A percentile compares a stretch with the other conserved stretches of the same genome.
phyloP scores from a whole-genome alignment of 331 rosid genomes.

The Erythrophleum ivorense region DNA sequence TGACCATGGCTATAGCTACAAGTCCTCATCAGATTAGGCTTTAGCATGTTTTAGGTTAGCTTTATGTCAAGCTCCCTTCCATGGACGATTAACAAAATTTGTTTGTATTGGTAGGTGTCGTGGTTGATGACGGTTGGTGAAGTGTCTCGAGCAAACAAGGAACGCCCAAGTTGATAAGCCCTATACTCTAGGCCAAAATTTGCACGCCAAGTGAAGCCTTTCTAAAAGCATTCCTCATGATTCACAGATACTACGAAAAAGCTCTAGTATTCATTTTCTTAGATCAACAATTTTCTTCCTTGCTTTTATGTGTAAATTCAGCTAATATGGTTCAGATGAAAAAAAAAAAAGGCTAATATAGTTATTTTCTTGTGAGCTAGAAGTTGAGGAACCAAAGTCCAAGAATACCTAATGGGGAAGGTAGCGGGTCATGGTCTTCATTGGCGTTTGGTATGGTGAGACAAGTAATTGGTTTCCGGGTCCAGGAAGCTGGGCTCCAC shows the following conservation, averaged over 20 bases:
- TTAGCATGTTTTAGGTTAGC: slow-evolving; percentile 15
- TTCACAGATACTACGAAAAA: not conserved
- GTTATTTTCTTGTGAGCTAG: too few relatives aligned
- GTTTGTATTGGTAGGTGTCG: slow-evolving; percentile 16
- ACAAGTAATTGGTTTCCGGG: slow-evolving; percentile 28
- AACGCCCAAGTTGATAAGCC: slow-evolving; percentile 29
- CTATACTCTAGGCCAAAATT: slow-evolving; percentile 41
- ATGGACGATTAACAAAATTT: slow-evolving; percentile 14
- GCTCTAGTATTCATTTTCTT: not conserved
- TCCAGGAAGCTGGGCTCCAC: slow-evolving; percentile 28
- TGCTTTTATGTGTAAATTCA: not conserved
- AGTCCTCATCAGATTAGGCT: slow-evolving; percentile 40
- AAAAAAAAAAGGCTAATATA: too few relatives aligned
- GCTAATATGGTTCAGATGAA: too few relatives aligned
- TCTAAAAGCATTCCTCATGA: slow-evolving; percentile 22
- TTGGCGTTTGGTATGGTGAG: slow-evolving; percentile 1
- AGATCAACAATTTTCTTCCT: not conserved
- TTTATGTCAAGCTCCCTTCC: slow-evolving; percentile 32
- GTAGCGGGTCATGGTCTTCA: slow-evolving; percentile 2
- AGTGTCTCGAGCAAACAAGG: slow-evolving; percentile 39
- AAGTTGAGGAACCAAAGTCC: not conserved
- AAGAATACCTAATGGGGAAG: slow-evolving; percentile 29
- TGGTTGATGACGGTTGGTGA: slow-evolving; percentile 23
- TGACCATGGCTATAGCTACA: not conserved
- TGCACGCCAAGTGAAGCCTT: slow-evolving; percentile 48